Base-by-base conservation (phyloP, 805 yeast genomes). In the Saturnispora halmiae region DNA sequence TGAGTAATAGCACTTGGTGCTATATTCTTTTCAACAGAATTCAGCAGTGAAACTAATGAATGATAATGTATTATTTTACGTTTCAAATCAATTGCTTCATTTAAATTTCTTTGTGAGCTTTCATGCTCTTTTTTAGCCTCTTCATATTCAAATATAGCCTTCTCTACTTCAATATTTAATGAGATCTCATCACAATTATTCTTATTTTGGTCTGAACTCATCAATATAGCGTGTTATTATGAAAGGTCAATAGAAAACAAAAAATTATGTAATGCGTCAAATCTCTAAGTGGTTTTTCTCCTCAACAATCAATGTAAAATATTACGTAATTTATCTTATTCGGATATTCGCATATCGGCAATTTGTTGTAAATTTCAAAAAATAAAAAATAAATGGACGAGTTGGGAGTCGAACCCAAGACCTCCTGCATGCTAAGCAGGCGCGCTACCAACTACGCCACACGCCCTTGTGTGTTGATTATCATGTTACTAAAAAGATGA, bases 371-470 rank as follows among this genome's bases (percentile, higher is more conserved):
- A 9, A 27, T 4, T 26, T 11, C n/a, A 32, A 13, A 8, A 31
- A 21, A 31, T 26, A 31, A 13, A 9, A 13, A 10, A 10, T 7
- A n/a, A 38, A 41, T 74, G 81, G 81, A 75, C 81, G 77, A 75
- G 79, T 73, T 75, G 75, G 82, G 82, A 75, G 70, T 75, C 77
- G 82, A 75, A 74, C 81, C 81, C 76, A 75, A 74, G 82, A 77
- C 83, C 82, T 76, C 72, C 74, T 78, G 74, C 82, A 75, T 76
- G 81, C 81, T 74, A 76, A 75, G 82, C 75, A 77, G 73, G 72
- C 81, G 81, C 81, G 81, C 81, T 75, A 76, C 82, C 81, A 73
- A 76, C 82, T 76, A 72, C 82, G 81, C 81, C 82, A 75, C 80
- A 76, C 79, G 82, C 82, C 82, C 82, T 41, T 3, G 35, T 19